Base-by-base conservation (phyloP, 768 basidiomycete genomes). In the Lactarius deliciosus region DNA sequence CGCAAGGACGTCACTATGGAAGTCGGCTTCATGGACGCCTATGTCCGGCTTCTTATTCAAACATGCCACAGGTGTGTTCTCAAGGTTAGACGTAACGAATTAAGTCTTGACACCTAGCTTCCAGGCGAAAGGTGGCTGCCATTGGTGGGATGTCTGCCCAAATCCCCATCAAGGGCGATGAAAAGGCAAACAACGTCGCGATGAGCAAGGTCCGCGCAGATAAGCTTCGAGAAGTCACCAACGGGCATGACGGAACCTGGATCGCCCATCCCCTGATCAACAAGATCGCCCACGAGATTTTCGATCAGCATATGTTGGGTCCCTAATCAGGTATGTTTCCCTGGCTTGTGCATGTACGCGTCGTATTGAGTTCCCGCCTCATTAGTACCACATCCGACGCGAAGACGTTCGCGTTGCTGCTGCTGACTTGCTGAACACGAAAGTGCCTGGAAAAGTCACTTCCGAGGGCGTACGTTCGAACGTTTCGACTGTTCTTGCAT, bases 61-160 rank as follows among this genome's bases (percentile, higher is more conserved):
- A 99, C 95, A 16, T 99, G 97, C 80, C 97, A 99, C 78, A 94
- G 83, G 94, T 94, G 76, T 68, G 83, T 74, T 16, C 58, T 50
- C 13, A 25, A 34, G 7, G 28, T 15, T 41, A 16, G 57, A 15
- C 9, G 22, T 30, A 2, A 4, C 38, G 13, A 30, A 57, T 57
- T 20, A 22, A 25, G 57, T 22, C 43, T 58, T 65, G 4, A 64
- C 74, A 41, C 72, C 18, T 6, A 57, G 69, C 18, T 40, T 67
- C 34, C 71, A 94, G 92, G 75, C 94, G 96, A 72, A 96, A 96
- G 73, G 97, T 99, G 22, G 97, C 97, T 4, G 97, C 97, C 8
- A 98, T 99, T 90, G 97, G 97, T 69, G 97, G 97, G 71, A 99
- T 99, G 97, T 95, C 96, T 36, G 97, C 97, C n/a, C 95, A 97